Evolutionary conservation across 495 filamentous ascomycete genomes (phyloP).

Genomic region (Neurospora sp.): DNA sequence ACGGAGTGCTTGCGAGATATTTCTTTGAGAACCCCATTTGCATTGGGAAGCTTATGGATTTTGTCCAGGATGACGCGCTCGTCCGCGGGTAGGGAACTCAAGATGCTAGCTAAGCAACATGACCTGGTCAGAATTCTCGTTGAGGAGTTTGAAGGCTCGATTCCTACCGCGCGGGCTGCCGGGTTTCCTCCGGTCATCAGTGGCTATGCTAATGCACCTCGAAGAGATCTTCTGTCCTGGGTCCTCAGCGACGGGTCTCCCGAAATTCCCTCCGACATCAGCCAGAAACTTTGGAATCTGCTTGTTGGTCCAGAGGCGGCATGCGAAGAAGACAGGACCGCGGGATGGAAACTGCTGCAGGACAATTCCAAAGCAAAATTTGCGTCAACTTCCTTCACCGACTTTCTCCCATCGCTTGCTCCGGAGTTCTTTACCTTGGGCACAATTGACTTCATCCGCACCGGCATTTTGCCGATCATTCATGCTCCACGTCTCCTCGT

Average conservation of each 20-base stretch:
- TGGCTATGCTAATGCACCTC: conserved; percentile 32
- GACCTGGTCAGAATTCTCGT: conserved; percentile 35
- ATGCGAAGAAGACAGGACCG: conserved; percentile 41
- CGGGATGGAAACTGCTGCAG: conserved; percentile 34
- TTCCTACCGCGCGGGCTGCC: conserved; percentile 20
- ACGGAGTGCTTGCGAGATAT: conserved; percentile 38
- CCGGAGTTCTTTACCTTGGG: conserved; percentile 57
- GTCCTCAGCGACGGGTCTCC: conserved; percentile 50
- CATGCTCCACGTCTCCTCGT: conserved; percentile 11
- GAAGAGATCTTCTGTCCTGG: conserved; percentile 46
- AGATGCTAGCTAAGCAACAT: conserved; percentile 30
- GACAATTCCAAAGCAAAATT: conserved; percentile 59
- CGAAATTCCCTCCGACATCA: conserved; percentile 50
- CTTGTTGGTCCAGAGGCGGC: conserved; percentile 52
- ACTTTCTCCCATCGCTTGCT: conserved; percentile 54
- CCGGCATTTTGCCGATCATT: conserved; percentile 23
- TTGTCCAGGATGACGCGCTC: conserved; percentile 48
- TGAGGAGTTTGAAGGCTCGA: conserved; percentile 38
- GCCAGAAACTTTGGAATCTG: conserved; percentile 53
- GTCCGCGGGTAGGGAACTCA: conserved; percentile 22
- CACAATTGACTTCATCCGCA: conserved; percentile 54
- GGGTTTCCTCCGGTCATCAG: conserved; percentile 31
- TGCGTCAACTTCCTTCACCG: conserved; percentile 52
- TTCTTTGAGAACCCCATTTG: conserved; percentile 28
- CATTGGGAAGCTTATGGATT: conserved; percentile 60